Evolutionary conservation across 106 monocot species (phyloP), one percentile per base, ranked within the genome.

Genomic region (Dactylorhiza incarnata): DNA sequence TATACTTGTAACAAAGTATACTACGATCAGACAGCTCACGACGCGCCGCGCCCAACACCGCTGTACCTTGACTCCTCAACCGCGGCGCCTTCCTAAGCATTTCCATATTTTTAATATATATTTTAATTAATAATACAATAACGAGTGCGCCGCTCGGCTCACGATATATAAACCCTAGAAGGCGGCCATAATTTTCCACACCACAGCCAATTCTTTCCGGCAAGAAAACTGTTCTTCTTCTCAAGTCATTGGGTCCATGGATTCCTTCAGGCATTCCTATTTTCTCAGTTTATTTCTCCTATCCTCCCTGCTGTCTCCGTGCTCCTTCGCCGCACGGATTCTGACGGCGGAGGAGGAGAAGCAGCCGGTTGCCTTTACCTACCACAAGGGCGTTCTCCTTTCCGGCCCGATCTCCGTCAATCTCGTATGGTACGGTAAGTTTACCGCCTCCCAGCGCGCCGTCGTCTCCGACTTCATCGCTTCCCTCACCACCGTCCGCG

Each of bases 361-460:
- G 46, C 78, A 78, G 47, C 76, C 73, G 26, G 84, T 87, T 7
- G 52, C 84, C 7, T 66, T 85, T n/a, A 70, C 71, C 12, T 86
- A 87, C 84, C 92, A 92, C 83, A 75, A 81, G 48, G 92, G 92
- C 71, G 74, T 73, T 10, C 87, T 92, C 45, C 87, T 92, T 71
- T 85, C 76, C 46, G 92, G 92, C 0, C 79, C 83, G 61, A 68
- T 70, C 83, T 78, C 87, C 74, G 17, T 92, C 48, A 79, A 87
- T 82, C 78, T 89, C 73, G 52, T 89, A 76, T 92, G 81, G 83
- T 93, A 93, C 76, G 93, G 93, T 72, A 73, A 50, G 25, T 90
- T 89, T 85, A 50, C 87, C 59, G 20, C 85, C 26, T 51, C 84
- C 25, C 93, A 93, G 53, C 82, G 84, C 58, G 66, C 89, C 73